phyloP scores from a whole-genome alignment of 2,329 filamentous ascomycete species.

The Exophiala mesophila region DNA sequence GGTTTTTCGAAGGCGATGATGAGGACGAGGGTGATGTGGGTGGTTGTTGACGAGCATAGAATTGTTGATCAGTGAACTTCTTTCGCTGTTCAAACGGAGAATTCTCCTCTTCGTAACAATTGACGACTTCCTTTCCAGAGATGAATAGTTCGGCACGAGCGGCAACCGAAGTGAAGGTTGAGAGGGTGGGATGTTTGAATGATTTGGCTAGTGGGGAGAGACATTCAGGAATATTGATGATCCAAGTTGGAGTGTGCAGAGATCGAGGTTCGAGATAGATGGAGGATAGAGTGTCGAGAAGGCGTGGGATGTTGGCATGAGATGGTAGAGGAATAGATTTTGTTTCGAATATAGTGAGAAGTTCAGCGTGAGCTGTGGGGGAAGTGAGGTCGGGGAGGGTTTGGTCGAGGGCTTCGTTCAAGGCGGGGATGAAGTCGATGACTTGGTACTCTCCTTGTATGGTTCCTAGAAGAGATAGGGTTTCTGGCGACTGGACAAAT shows the following conservation, averaged over 20 bases:
- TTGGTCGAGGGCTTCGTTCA: conserved; percentile 64
- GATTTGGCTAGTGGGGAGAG: conserved; percentile 91
- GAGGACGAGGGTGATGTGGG: background rate
- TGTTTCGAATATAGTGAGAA: conserved; percentile 53
- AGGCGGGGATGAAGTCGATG: conserved; percentile 74
- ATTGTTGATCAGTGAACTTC: conserved; percentile 66
- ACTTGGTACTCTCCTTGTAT: conserved; percentile 52
- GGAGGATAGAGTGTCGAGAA: conserved; percentile 76
- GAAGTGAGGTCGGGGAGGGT: conserved; percentile 59
- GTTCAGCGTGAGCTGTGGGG: conserved; percentile 52
- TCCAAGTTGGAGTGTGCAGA: conserved; percentile 65
- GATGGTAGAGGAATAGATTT: conserved; percentile 47
- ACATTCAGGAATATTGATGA: conserved; percentile 82
- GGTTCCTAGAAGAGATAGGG: conserved; percentile 33
- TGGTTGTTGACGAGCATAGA: conserved; percentile 27
- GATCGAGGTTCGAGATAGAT: conserved; percentile 75
- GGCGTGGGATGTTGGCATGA: conserved; percentile 56
- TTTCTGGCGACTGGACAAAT: background rate
- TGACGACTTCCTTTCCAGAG: conserved; percentile 74
- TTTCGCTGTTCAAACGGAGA: conserved; percentile 77
- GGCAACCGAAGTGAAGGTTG: conserved; percentile 66
- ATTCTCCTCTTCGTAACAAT: conserved; percentile 99
- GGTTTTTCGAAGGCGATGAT: conserved; percentile 15
- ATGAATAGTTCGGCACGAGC: conserved; percentile 84
- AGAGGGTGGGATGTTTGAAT: conserved; percentile 58